A percentile compares a stretch with the other conserved stretches of the same genome.
Conservation (phyloP, 2,329 filamentous ascomycete species). For the Colletotrichum incanum region DNA sequence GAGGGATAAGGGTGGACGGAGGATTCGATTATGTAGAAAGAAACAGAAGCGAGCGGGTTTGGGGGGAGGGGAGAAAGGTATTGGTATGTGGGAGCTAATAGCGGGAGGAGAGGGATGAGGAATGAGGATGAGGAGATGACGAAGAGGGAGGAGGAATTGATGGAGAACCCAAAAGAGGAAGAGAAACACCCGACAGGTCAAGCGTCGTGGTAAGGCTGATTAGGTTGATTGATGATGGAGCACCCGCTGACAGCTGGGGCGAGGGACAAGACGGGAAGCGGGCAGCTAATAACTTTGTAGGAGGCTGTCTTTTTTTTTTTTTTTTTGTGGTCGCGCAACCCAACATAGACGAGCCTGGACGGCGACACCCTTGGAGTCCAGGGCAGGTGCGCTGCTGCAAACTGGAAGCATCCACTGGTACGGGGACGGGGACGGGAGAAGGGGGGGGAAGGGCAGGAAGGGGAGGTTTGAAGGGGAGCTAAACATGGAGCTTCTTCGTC, state of each 20-base stretch:
- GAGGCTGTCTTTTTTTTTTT: slow-evolving; percentile 21
- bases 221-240: slow-evolving; percentile 40
- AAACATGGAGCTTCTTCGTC: slow-evolving; percentile 22
- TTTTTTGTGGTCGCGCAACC: slow-evolving; percentile 1
- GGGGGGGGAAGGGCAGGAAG: background rate
- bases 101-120: slow-evolving; percentile 28
- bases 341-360: slow-evolving; percentile 7
- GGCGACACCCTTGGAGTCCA: slow-evolving; percentile 16
- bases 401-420: slow-evolving; percentile 18
- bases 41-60: slow-evolving; percentile 26
- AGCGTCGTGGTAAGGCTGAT: slow-evolving; percentile 42
- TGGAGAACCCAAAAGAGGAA: background rate
- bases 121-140: slow-evolving; percentile 10
- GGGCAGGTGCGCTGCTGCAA: background rate
- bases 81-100: slow-evolving; percentile 23
- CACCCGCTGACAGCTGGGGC: slow-evolving; percentile 35
- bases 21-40: slow-evolving; percentile 20
- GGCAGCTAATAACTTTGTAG: slow-evolving; percentile 42
- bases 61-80: background rate
- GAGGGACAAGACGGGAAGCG: slow-evolving; percentile 39
- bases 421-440: slow-evolving; percentile 8
- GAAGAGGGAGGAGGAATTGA: slow-evolving; percentile 25
- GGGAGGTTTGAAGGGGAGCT: slow-evolving; percentile 29
- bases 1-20: slow-evolving; percentile 18
- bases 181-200: slow-evolving; percentile 26